Conservation (phyloP, 371 early-diverging fungal species). For the Zopfochytrium polystomum region DNA sequence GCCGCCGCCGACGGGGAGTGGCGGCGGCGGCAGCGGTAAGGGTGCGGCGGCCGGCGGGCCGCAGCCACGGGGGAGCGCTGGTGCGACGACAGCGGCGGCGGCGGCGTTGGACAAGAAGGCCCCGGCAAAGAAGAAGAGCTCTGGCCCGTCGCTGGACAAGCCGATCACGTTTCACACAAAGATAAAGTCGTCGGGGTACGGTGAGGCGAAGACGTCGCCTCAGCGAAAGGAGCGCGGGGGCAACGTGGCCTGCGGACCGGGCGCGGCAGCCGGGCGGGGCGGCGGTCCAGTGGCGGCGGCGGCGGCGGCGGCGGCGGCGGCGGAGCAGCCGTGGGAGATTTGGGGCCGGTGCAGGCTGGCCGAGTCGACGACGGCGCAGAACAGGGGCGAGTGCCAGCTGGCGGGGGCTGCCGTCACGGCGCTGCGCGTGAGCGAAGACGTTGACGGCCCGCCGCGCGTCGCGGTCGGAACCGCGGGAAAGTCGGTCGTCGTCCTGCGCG, state of each 20-base stretch:
- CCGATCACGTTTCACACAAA: conserved; percentile 26
- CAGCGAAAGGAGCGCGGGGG: background rate
- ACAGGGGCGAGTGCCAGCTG: background rate
- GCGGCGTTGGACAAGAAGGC: too few relatives aligned
- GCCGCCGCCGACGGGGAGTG: too few relatives aligned
- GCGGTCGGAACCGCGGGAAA: too few relatives aligned
- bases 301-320: background rate
- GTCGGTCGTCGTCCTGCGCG: too few relatives aligned
- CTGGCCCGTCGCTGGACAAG: conserved; percentile 4
- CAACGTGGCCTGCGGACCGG: background rate
- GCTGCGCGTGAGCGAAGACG: too few relatives aligned
- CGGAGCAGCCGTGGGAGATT: background rate
- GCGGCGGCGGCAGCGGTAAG: too few relatives aligned
- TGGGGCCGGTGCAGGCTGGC: background rate
- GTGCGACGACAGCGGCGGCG: too few relatives aligned
- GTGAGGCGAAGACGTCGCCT: conserved; percentile 2
- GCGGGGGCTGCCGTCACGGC: too few relatives aligned
- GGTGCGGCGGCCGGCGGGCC: too few relatives aligned
- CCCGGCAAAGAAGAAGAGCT: too few relatives aligned
- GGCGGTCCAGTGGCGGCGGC: background rate
- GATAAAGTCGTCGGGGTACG: conserved; percentile 20
- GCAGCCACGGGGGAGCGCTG: too few relatives aligned
- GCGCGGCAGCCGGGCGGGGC: background rate
- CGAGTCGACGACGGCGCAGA: background rate
- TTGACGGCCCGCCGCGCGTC: too few relatives aligned